Conservation (phyloP, 495 filamentous ascomycete genomes). For the Viridothelium virens region DNA sequence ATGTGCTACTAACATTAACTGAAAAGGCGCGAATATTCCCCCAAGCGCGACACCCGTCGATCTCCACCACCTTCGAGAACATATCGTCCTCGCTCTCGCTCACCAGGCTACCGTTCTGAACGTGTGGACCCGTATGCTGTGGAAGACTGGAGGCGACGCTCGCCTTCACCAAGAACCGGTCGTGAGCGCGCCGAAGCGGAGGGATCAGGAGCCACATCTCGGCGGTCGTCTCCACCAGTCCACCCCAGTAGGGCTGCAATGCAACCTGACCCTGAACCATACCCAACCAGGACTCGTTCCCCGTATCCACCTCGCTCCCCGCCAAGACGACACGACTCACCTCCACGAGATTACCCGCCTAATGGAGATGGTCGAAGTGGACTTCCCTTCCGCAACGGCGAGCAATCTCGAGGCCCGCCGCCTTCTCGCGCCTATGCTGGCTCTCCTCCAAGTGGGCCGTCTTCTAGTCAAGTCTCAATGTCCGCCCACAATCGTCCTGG, state of each 20-base stretch:
- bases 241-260: conserved; percentile 33
- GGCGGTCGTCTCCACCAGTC: conserved; percentile 37
- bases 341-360: conserved; percentile 20
- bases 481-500: conserved; percentile 43
- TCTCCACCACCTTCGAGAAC: conserved; percentile 15
- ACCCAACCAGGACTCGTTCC: conserved; percentile 11
- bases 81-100: conserved; percentile 35
- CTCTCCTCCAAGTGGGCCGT: conserved; percentile 43
- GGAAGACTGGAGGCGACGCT: conserved; percentile 33
- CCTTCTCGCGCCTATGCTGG: conserved; percentile 30
- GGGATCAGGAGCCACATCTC: conserved; percentile 32
- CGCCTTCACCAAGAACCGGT: conserved; percentile 30
- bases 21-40: conserved; percentile 24
- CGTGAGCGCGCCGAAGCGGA: conserved; percentile 27
- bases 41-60: conserved; percentile 25
- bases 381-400: conserved; percentile 18
- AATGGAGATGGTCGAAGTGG: not conserved
- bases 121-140: conserved; percentile 29
- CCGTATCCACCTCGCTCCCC: conserved; percentile 22
- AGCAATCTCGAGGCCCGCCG: conserved; percentile 20
- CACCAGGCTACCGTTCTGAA: conserved; percentile 29
- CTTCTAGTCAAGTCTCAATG: conserved; percentile 40
- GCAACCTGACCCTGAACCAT: conserved; percentile 11
- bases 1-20: no score
- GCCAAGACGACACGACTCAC: conserved; percentile 25